Percentiles rank a stretch among this genome's conserved stretches.
These are phyloP conservation scores for Tricholoma flavovirens DNA, from an alignment of 768 basidiomycete genomes.

Conservation along the genomic window DNA sequence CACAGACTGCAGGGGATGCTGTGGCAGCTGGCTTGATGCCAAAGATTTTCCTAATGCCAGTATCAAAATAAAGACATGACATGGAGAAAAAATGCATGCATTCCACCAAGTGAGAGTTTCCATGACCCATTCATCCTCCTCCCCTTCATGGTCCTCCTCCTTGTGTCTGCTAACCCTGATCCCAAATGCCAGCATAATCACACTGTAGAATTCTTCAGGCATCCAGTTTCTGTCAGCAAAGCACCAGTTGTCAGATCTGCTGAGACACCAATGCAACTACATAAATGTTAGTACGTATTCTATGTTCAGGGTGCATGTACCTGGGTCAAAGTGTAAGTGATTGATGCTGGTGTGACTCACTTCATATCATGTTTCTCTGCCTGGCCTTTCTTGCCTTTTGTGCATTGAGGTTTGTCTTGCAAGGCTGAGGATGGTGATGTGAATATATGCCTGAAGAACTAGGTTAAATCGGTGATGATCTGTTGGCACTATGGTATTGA, in stretches of 20 bases:
- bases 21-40: too few species aligned
- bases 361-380: too few species aligned
- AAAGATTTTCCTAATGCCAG: too few species aligned
- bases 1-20: too few species aligned
- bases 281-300: background rate
- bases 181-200: background rate
- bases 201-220: background rate
- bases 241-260: background rate
- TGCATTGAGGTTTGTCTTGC: background rate
- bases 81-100: too few species aligned
- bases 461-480: background rate
- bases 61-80: background rate
- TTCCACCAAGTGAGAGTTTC: too few species aligned
- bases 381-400: background rate
- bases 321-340: too few species aligned
- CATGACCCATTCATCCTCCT: too few species aligned
- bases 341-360: too few species aligned
- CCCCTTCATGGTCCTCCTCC: too few species aligned
- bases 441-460: conserved; percentile 2
- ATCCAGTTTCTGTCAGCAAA: background rate
- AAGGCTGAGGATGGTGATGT: conserved; percentile 1
- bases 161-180: too few species aligned
- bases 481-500: conserved; percentile 1
- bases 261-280: too few species aligned
- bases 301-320: background rate